Percentiles rank a stretch among this genome's conserved stretches.
These are phyloP conservation scores for Cytospora paraplurivora DNA, from an alignment of 2,329 filamentous ascomycete genomes.

Conservation along the genomic window DNA sequence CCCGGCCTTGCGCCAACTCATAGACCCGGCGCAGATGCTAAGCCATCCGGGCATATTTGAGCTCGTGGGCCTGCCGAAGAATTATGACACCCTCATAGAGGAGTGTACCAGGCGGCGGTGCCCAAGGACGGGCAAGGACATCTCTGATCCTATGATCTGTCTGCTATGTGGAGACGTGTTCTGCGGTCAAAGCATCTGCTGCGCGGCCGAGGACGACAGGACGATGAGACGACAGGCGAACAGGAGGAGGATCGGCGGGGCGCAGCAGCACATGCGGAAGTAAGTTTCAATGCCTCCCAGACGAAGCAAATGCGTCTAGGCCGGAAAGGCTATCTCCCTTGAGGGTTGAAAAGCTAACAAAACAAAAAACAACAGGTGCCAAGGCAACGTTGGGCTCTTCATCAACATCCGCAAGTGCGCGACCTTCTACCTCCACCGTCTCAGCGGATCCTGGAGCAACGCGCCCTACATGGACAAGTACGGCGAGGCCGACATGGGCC, in stretches of 20 bases:
- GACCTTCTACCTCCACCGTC: constrained; percentile 81
- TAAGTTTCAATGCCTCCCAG: constrained; percentile 50
- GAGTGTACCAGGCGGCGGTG: constrained; percentile 83
- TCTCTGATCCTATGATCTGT: constrained; percentile 88
- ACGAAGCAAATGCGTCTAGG: neutral
- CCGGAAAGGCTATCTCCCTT: neutral
- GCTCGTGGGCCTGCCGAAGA: constrained; percentile 85
- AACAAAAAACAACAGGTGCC: constrained; percentile 62
- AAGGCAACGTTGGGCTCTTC: constrained; percentile 87
- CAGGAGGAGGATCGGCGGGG: constrained; percentile 68
- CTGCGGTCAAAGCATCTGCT: constrained; percentile 92
- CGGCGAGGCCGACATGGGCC: constrained; percentile 90
- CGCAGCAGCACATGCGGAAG: constrained; percentile 87
- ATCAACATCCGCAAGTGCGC: constrained; percentile 97
- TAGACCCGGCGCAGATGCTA: constrained; percentile 39
- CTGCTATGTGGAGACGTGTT: constrained; percentile 97
- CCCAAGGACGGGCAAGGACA: constrained; percentile 86
- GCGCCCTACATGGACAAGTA: constrained; percentile 96
- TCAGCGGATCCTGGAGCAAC: constrained; percentile 78
- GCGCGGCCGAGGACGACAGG: constrained; percentile 64
- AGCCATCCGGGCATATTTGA: constrained; percentile 93
- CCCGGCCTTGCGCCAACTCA: neutral
- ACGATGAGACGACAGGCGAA: constrained; percentile 40
- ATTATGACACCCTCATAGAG: constrained; percentile 90
- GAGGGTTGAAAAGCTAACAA: constrained; percentile 21